A percentile compares a stretch with the other conserved stretches of the same genome.
phyloP scores from a whole-genome alignment of 2,329 filamentous ascomycete genomes.

The Phymatotrichopsis omnivora region DNA sequence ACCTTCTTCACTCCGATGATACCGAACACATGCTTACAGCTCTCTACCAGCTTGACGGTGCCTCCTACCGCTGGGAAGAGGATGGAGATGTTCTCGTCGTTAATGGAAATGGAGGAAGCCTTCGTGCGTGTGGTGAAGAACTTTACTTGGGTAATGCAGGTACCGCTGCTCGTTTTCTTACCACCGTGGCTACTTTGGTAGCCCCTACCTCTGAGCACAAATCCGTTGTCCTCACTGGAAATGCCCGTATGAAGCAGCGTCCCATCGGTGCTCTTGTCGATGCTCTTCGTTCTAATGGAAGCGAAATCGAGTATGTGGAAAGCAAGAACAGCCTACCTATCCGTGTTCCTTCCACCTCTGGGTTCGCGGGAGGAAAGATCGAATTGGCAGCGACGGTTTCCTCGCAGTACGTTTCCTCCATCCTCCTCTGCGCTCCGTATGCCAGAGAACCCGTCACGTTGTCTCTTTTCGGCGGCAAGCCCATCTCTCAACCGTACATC shows the following conservation, averaged over 20 bases:
- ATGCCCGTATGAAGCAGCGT: constrained; percentile 89
- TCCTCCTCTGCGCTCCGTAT: constrained; percentile 94
- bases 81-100: constrained; percentile 86
- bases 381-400: constrained; percentile 91
- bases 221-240: constrained; percentile 78
- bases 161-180: constrained; percentile 89
- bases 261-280: constrained; percentile 91
- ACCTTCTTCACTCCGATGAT: constrained; percentile 90
- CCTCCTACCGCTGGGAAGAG: constrained; percentile 87
- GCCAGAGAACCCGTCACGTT: constrained; percentile 89
- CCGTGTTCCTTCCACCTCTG: constrained; percentile 68
- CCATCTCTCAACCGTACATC: constrained; percentile 93
- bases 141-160: constrained; percentile 95
- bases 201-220: constrained; percentile 50
- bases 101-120: constrained; percentile 75
- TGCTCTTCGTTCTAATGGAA: constrained; percentile 74
- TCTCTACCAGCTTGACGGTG: constrained; percentile 72
- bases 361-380: constrained; percentile 76
- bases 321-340: constrained; percentile 75
- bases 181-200: constrained; percentile 79
- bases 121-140: constrained; percentile 63
- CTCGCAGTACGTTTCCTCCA: constrained; percentile 96
- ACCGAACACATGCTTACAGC: constrained; percentile 95
- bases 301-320: constrained; percentile 77
- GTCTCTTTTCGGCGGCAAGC: constrained; percentile 86